phyloP scores from a whole-genome alignment of 2,329 filamentous ascomycete genomes.

The Fusarium subtropicale region DNA sequence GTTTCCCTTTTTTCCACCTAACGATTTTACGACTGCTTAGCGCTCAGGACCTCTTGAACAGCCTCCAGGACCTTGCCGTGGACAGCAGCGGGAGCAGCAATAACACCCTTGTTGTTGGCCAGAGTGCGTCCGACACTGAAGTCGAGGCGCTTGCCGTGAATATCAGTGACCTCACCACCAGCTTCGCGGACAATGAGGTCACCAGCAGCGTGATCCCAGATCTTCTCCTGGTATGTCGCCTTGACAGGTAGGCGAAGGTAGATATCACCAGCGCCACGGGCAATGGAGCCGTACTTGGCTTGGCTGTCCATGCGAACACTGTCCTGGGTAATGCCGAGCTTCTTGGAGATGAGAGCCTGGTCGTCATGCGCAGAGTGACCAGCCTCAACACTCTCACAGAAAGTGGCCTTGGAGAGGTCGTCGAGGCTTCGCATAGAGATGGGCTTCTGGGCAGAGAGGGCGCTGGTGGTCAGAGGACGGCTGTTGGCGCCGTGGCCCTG shows the following conservation, averaged over 20 bases:
- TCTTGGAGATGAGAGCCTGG: conserved; percentile 81
- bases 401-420: conserved; percentile 83
- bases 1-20: not conserved
- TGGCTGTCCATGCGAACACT: conserved; percentile 97
- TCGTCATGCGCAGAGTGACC: conserved; percentile 91
- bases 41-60: conserved; percentile 80
- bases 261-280: conserved; percentile 91
- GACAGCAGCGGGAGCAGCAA: conserved; percentile 83
- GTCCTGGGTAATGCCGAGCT: conserved; percentile 87
- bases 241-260: conserved; percentile 90
- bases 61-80: conserved; percentile 82
- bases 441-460: conserved; percentile 65
- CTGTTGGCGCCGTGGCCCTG: conserved; percentile 83
- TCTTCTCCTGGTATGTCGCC: conserved; percentile 96
- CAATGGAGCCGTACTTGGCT: conserved; percentile 97
- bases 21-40: conserved; percentile 45
- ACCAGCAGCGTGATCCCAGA: conserved; percentile 98
- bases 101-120: conserved; percentile 90
- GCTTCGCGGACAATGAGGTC: conserved; percentile 95
- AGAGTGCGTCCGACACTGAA: conserved; percentile 89
- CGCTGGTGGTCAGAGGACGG: conserved; percentile 70
- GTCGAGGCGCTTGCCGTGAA: conserved; percentile 84
- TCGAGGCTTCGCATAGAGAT: conserved; percentile 84
- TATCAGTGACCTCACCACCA: conserved; percentile 91
- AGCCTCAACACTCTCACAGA: conserved; percentile 97